These are phyloP conservation scores for Candida nemodendra DNA, from an alignment of 805 yeast genomes.

Conservation along the genomic window DNA sequence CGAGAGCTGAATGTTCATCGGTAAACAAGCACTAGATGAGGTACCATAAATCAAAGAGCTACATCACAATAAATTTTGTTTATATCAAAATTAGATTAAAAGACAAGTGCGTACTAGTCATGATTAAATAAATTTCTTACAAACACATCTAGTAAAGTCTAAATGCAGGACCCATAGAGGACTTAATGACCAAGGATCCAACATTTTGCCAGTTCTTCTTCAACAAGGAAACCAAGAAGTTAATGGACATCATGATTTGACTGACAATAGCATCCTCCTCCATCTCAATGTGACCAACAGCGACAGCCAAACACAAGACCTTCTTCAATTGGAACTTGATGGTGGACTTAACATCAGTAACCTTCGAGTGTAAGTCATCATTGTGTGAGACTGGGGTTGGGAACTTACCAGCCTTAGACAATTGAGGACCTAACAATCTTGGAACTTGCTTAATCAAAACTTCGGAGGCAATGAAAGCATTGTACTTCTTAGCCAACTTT, in stretches of 20 bases:
- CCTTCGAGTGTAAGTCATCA: slow-evolving; percentile 96
- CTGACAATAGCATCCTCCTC: slow-evolving; percentile 92
- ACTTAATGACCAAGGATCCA: slow-evolving; percentile 98
- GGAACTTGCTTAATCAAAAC: slow-evolving; percentile 99
- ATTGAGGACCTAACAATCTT: slow-evolving; percentile 99
- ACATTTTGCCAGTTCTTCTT: slow-evolving; percentile 99
- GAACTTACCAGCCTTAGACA: slow-evolving; percentile 99
- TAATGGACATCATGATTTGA: slow-evolving; percentile 98
- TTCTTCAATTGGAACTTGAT: slow-evolving; percentile 99
- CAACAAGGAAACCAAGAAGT: slow-evolving; percentile 98
- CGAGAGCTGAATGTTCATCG: too few species aligned
- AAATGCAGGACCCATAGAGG: slow-evolving; percentile 99
- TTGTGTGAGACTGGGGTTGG: slow-evolving; percentile 99
- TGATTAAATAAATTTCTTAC: background rate
- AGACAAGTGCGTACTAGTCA: background rate
- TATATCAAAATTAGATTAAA: background rate
- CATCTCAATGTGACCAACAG: slow-evolving; percentile 99
- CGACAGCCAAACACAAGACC: slow-evolving; percentile 99
- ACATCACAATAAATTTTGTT: too few species aligned
- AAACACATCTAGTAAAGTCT: slow-evolving; percentile 92
- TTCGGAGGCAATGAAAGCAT: slow-evolving; percentile 99
- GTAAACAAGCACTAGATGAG: too few species aligned
- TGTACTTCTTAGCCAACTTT: slow-evolving; percentile 99
- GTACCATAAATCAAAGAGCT: too few species aligned
- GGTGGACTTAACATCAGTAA: slow-evolving; percentile 97